Evolutionary conservation across 2,329 filamentous ascomycete genomes (phyloP), one percentile per base, ranked within the genome.

Genomic region (Epichloe baconii): DNA sequence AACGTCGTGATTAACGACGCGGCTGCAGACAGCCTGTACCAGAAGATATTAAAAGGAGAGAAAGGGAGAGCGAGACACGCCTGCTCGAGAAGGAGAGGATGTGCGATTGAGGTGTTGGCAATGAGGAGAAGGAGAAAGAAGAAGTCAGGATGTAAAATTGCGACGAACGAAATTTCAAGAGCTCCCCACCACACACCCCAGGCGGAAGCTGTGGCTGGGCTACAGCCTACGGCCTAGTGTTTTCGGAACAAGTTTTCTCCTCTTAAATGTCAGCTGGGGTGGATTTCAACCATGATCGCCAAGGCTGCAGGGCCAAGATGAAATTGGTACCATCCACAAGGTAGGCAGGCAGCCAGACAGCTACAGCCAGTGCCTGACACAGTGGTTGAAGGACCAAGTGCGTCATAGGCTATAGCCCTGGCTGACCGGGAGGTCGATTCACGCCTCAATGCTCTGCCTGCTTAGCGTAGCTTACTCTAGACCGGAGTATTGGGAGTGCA

Each of bases 11-110:
- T 71, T 69, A 63, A 57, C 59, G 61, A 60, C 58, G 57, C 44
- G 69, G 69, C 71, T 67, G 66, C 54, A 59, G 59, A 66, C 69
- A 74, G 71, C 71, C 68, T 65, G 58, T 61, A 60, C 58, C 58
- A 57, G 59, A 54, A 41, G 43, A 41, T 31, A 17, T 14, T 15
- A 52, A 21, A 46, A 53, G 38, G 17, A 36, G 40, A 15, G 34
- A 44, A 55, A 47, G 6, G 34, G 8, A 50, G n/a, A 26, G 50
- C 43, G 46, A 48, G 26, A 35, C 47, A 57, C 56, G 57, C 58
- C 63, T 59, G 60, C 58, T 60, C 54, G 52, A 53, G 48, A 51
- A 59, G 44, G 53, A 45, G 48, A 42, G 35, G 38, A 47, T 40
- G 41, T 38, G 44, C n/a, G 19, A 34, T 34, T 23, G 35, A 19